These are phyloP conservation scores for Citrus australasica DNA, from an alignment of 345 rosid species.

Conservation along the genomic window DNA sequence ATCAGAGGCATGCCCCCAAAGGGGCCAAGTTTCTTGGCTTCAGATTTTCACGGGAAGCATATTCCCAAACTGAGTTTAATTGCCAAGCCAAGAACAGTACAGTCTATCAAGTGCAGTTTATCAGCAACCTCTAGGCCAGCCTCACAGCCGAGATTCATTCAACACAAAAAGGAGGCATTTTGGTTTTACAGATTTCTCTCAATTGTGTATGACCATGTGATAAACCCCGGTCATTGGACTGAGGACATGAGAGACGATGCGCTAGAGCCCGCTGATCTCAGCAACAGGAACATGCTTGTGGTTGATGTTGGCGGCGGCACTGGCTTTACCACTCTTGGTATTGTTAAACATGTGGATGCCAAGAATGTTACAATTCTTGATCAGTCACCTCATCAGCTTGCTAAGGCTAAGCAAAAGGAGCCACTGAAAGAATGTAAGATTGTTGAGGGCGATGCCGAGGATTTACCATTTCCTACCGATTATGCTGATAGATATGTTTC, in stretches of 20 bases:
- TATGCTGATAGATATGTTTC: constrained; percentile 95
- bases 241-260: constrained; percentile 99
- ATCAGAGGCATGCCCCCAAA: constrained; percentile 33
- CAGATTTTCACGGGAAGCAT: constrained; percentile 40
- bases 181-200: constrained; percentile 98
- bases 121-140: constrained; percentile 84
- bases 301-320: constrained; percentile 99
- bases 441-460: constrained; percentile 95
- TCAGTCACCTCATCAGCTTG: constrained; percentile 99
- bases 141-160: constrained; percentile 92
- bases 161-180: constrained; percentile 97
- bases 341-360: constrained; percentile 91
- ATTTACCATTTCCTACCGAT: constrained; percentile 83
- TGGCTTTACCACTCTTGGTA: constrained; percentile 95
- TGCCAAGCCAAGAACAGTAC: constrained; percentile 25
- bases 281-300: constrained; percentile 63
- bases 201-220: constrained; percentile 86
- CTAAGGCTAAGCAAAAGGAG: constrained; percentile 91
- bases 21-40: constrained; percentile 37
- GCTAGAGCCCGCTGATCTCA: constrained; percentile 93
- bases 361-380: constrained; percentile 95
- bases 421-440: constrained; percentile 93
- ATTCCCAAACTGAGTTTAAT: constrained; percentile 30
- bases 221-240: constrained; percentile 94
- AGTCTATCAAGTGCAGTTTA: constrained; percentile 53